Conservation (phyloP, 805 yeast genomes). For the Cyberlindnera maclurae region DNA sequence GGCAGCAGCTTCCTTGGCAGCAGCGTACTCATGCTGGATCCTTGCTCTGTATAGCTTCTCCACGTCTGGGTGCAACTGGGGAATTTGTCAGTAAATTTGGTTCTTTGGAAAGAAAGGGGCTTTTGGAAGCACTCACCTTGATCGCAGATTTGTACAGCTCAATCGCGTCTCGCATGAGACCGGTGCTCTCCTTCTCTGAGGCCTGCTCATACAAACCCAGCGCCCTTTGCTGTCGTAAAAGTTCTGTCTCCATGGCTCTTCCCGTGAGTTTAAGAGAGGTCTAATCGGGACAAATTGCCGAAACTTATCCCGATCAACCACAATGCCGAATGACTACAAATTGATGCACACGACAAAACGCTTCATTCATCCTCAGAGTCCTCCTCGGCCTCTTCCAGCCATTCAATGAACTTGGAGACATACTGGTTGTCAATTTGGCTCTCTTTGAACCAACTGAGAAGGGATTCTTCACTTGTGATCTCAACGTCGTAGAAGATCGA, state of each 20-base stretch:
- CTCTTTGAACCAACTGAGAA: conserved; percentile 76
- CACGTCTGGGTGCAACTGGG: conserved; percentile 38
- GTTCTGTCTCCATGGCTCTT: too few relatives aligned
- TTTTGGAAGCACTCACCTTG: too few relatives aligned
- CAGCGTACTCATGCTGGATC: conserved; percentile 36
- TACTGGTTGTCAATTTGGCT: conserved; percentile 33
- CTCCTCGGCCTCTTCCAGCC: conserved; percentile 78
- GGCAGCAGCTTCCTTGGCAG: conserved; percentile 17
- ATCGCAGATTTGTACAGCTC: conserved; percentile 65
- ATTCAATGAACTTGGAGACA: conserved; percentile 71
- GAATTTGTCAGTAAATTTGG: background rate
- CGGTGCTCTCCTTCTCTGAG: conserved; percentile 61
- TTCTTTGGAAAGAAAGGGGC: background rate
- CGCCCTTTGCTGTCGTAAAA: conserved; percentile 33
- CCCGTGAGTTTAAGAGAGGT: too few relatives aligned
- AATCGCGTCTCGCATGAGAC: conserved; percentile 79
- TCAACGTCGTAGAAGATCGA: conserved; percentile 73
- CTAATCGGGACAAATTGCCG: too few relatives aligned
- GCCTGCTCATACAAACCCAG: conserved; percentile 63
- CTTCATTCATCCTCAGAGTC: conserved; percentile 49
- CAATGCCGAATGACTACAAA: too few relatives aligned
- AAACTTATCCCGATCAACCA: too few relatives aligned
- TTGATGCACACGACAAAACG: too few relatives aligned
- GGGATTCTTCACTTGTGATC: conserved; percentile 72
- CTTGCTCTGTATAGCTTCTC: conserved; percentile 61